Evolutionary conservation across 306 rosid species (phyloP).

Genomic region (Cucumis melo): DNA sequence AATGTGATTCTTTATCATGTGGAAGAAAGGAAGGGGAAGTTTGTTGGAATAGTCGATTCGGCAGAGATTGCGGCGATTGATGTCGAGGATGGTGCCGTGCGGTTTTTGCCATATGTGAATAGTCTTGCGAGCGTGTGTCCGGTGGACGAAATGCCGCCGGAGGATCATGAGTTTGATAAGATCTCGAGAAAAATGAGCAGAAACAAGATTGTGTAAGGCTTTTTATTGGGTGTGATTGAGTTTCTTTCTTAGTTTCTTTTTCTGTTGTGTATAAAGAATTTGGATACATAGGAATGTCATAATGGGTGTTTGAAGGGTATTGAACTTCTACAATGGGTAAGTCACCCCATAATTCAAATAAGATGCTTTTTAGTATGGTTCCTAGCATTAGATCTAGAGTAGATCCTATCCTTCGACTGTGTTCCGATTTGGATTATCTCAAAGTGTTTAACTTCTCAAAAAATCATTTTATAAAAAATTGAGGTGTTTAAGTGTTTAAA

Average conservation of each 20-base stretch:
- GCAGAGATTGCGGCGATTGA: neutral
- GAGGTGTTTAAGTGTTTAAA: no score
- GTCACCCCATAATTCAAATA: no score
- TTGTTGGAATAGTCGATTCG: neutral
- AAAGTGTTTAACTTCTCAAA: no score
- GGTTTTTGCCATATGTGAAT: constrained; percentile 26
- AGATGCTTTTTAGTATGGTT: no score
- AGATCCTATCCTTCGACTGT: no score
- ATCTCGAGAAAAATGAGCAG: neutral
- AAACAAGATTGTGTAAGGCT: neutral
- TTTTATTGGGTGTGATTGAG: neutral
- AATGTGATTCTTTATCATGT: constrained; percentile 9
- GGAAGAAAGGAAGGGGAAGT: neutral
- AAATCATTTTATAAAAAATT: no score
- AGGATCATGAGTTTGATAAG: neutral
- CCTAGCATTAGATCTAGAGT: no score
- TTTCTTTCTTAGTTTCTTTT: neutral
- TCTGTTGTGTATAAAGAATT: neutral
- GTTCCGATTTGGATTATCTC: no score
- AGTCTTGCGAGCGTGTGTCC: constrained; percentile 14
- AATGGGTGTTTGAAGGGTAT: no score
- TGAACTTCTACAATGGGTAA: no score
- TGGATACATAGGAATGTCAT: no score
- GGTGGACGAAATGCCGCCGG: neutral
- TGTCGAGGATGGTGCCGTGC: neutral